Evolutionary conservation across 306 rosid species (phyloP), one percentile per base, ranked within the genome.

Genomic region (Quercus glauca): DNA sequence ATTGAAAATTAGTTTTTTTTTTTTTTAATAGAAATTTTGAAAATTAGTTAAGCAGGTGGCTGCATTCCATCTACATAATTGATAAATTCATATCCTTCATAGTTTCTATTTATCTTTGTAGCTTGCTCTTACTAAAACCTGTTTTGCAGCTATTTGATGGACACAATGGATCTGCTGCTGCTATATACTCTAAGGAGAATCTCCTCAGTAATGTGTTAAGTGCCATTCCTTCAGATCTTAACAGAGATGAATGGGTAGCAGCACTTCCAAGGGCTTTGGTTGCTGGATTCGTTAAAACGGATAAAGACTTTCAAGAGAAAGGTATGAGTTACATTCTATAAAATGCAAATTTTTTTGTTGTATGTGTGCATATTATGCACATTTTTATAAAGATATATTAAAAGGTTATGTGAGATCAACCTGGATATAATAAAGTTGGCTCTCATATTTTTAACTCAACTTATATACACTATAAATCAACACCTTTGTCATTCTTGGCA

Each of bases 81-180:
- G 61, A 43, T 71, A 70, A 28, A 56, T 6, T 60, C 14, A 53
- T 69, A 57, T 33, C 28, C 59, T 73, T 75, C 64, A 43, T 52
- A 56, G 67, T 74, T 76, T 77, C 67, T 58, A 37, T 31, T 64
- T 64, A 67, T 67, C 6, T 51, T 76, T 25, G 25, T 52, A 58
- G 73, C 77, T 76, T 77, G 28, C 73, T 67, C 75, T 80, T 83
- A 82, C 88, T 87, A 73, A 78, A 61, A 18, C 43, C 18, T 64
- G 79, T 88, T 77, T 80, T 85, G 73, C 98, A 96, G 99, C 86
- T 96, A 65, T 96, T 93, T 88, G 99, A 96, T 77, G 99, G 99
- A 82, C 99, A 96, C 86, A 96, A 96, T 69, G 99, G 99, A 77
- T 79, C 99, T 86, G 98, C 96, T 55, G 99, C 99, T 64, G 99